These are phyloP conservation scores for Phytophthora pluvialis DNA, from an alignment of 352 stramenopile species.

Conservation along the genomic window DNA sequence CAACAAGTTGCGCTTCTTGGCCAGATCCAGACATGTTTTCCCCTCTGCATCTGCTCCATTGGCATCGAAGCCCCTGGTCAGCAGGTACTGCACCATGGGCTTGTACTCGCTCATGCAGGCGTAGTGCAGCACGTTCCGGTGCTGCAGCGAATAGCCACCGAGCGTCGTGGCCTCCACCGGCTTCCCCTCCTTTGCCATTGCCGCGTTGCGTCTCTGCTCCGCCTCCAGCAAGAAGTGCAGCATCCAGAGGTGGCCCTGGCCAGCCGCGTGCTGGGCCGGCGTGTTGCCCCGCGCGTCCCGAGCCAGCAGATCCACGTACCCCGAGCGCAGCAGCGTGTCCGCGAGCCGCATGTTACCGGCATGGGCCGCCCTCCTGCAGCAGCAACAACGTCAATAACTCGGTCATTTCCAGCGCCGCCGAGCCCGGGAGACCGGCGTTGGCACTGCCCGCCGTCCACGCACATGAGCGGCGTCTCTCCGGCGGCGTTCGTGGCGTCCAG, in stretches of 20 bases:
- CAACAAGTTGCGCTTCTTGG: slow-evolving; percentile 39
- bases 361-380: slow-evolving; percentile 65
- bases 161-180: slow-evolving; percentile 26
- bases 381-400: slow-evolving; percentile 20
- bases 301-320: slow-evolving; percentile 53
- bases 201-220: slow-evolving; percentile 37
- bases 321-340: slow-evolving; percentile 61
- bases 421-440: background rate
- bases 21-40: slow-evolving; percentile 52
- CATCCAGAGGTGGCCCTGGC: slow-evolving; percentile 73
- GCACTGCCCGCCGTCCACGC: background rate
- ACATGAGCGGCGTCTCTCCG: slow-evolving; percentile 83
- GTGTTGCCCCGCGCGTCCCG: slow-evolving; percentile 73
- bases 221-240: slow-evolving; percentile 77
- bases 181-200: slow-evolving; percentile 25
- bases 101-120: slow-evolving; percentile 69
- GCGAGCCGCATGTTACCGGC: slow-evolving; percentile 69
- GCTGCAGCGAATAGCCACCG: slow-evolving; percentile 42
- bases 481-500: slow-evolving; percentile 64
- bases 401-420: background rate
- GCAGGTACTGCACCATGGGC: slow-evolving; percentile 71
- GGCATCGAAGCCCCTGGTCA: slow-evolving; percentile 63
- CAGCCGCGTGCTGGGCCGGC: slow-evolving; percentile 70
- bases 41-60: slow-evolving; percentile 52
- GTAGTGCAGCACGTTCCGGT: slow-evolving; percentile 62